Base-by-base conservation (phyloP, 305 asterid species). In the Fraxinus paxiana region DNA sequence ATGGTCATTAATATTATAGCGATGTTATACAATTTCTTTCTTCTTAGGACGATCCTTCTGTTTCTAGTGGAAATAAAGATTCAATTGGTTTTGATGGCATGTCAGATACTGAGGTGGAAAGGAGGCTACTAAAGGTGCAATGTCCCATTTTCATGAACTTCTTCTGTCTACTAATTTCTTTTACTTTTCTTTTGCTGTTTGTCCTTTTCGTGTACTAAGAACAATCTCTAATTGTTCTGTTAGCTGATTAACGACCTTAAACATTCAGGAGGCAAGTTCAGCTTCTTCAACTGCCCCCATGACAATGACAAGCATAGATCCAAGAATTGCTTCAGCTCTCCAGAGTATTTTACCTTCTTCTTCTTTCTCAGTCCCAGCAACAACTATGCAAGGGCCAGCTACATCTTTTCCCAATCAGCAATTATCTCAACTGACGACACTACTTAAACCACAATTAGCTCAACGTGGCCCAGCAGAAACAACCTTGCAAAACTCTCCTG, bases 31-130 rank as follows among this genome's bases (percentile, higher is more conserved):
- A 79, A n/a, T 81, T 77, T 85, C 67, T 85, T 82, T 48, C 73
- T 86, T 80, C 73, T 61, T 84, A 94, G 98, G 99, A 94, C 81
- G 97, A 96, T 80, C 87, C 92, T 81, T 87, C 95, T 35, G 84
- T 92, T 73, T 85, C 89, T 69, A 88, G 85, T 70, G 98, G 92
- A 77, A 92, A 89, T 89, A 94, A 90, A 87, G 96, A 94, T 79
- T 77, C 88, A 46, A 84, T 85, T 85, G 93, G 92, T 75, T 91
- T 87, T 88, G 97, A 96, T 90, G 98, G 97, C 81, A 91, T 94
- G 92, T 88, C 94, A 20, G 98, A 90, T 86, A 83, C 84, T 54
- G 99, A 93, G 90, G 98, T 91, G 85, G 97, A 93, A 91, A 92
- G 91, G 89, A 92, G 97, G 33, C 72, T 63, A 89, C 85, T 93